Conservation (phyloP, 2,329 filamentous ascomycete genomes). For the Sporothrix sp. region DNA sequence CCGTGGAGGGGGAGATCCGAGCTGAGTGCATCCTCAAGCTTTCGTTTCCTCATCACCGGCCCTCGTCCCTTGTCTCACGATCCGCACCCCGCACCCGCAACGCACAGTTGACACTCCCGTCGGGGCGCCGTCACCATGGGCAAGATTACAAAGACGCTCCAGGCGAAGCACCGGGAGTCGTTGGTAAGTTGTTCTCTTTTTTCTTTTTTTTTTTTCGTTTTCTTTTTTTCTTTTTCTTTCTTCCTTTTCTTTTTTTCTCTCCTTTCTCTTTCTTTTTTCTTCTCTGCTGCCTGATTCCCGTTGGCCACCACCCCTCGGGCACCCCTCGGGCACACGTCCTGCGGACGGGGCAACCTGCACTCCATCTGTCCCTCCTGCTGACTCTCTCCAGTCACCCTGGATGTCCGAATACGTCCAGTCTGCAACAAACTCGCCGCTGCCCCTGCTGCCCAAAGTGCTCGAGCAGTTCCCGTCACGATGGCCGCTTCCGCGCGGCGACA, state of each 20-base stretch:
- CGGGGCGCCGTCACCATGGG: constrained; percentile 44
- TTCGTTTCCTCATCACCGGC: not conserved
- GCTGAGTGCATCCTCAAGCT: constrained; percentile 1
- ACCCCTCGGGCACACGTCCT: too few relatives aligned
- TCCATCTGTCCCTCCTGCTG: not conserved
- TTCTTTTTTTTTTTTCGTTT: constrained; percentile 7
- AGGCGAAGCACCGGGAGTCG: constrained; percentile 57
- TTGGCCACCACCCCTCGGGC: too few relatives aligned
- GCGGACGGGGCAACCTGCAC: constrained; percentile 1
- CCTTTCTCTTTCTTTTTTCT: not conserved
- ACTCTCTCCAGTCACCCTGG: constrained; percentile 62
- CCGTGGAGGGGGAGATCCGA: constrained; percentile 9
- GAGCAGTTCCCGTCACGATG: constrained; percentile 76
- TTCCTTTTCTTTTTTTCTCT: not conserved
- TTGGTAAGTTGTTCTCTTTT: constrained; percentile 39
- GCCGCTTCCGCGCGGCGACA: constrained; percentile 89
- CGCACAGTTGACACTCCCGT: not conserved
- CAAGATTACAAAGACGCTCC: constrained; percentile 58
- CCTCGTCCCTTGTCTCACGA: not conserved
- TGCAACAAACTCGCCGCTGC: constrained; percentile 59
- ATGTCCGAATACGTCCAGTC: constrained; percentile 69
- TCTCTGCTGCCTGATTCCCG: too few relatives aligned
- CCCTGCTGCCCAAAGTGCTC: constrained; percentile 67
- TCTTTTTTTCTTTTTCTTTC: not conserved
- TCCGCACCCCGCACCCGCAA: not conserved